phyloP scores from a whole-genome alignment of 106 monocot genomes.

The Agapanthus africanus region DNA sequence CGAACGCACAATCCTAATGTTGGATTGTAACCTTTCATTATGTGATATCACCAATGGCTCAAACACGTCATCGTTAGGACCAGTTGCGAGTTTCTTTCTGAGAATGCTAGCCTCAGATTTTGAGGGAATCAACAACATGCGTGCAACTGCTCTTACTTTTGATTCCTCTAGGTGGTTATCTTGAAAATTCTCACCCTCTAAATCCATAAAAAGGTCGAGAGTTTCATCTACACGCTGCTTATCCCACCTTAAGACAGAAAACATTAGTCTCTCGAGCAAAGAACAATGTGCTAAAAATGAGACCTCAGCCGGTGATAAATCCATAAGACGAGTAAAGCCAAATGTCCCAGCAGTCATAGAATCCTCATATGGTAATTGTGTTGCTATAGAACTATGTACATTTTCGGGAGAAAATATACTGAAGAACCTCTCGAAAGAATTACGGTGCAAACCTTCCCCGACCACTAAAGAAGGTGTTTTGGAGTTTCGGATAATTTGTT shows the following conservation, averaged over 20 bases:
- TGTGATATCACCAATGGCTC: conserved; percentile 62
- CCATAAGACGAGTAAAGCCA: conserved; percentile 81
- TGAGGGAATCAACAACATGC: conserved; percentile 61
- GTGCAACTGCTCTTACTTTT: conserved; percentile 60
- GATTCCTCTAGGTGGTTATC: conserved; percentile 26
- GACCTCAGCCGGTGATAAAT: conserved; percentile 67
- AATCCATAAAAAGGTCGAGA: conserved; percentile 50
- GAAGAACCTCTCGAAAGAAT: conserved; percentile 49
- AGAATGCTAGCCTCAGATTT: conserved; percentile 60
- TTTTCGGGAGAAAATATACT: conserved; percentile 67
- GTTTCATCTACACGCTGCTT: conserved; percentile 43
- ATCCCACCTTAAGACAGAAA: conserved; percentile 49
- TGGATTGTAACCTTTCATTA: conserved; percentile 66
- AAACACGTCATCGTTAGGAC: conserved; percentile 47
- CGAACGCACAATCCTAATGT: conserved; percentile 60
- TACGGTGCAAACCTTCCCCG: conserved; percentile 16
- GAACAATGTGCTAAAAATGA: conserved; percentile 72
- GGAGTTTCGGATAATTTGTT: conserved; percentile 32
- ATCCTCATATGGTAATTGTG: conserved; percentile 15
- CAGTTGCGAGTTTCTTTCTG: conserved; percentile 49
- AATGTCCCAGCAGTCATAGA: conserved; percentile 40
- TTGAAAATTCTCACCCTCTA: conserved; percentile 31
- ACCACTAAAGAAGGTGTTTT: conserved; percentile 26
- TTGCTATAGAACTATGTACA: conserved; percentile 38
- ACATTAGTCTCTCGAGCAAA: conserved; percentile 60